Percentiles rank a stretch among this genome's conserved stretches.
Conservation (phyloP, 768 basidiomycete genomes). For the Psilocybe tampanensis region DNA sequence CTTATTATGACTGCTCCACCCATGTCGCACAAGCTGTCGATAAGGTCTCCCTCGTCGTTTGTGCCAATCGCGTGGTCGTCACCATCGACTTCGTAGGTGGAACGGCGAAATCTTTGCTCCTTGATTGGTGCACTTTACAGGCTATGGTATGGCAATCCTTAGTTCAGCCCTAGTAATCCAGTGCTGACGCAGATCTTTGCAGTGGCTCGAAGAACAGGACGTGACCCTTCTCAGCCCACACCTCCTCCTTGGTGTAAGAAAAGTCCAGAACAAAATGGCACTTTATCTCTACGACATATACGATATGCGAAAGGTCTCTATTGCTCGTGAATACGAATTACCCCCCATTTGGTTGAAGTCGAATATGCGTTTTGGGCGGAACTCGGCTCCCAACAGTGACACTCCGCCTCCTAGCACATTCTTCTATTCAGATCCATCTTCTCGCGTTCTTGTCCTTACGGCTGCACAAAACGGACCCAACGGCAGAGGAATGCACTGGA, state of each 20-base stretch:
- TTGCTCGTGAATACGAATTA: slow-evolving; percentile 58
- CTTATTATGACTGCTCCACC: slow-evolving; percentile 44
- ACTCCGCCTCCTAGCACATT: slow-evolving; percentile 42
- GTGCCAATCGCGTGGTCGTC: slow-evolving; percentile 45
- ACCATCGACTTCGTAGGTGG: slow-evolving; percentile 44
- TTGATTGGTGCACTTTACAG: slow-evolving; percentile 53
- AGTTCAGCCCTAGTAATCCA: not conserved
- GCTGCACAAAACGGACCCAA: slow-evolving; percentile 40
- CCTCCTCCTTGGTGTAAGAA: slow-evolving; percentile 44
- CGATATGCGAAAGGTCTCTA: slow-evolving; percentile 40
- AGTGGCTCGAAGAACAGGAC: slow-evolving; percentile 56
- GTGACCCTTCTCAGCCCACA: slow-evolving; percentile 47
- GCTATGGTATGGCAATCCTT: slow-evolving; percentile 38
- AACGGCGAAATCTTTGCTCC: slow-evolving; percentile 44
- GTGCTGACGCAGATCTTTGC: slow-evolving; percentile 7
- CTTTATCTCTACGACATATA: slow-evolving; percentile 50
- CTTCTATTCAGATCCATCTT: slow-evolving; percentile 59
- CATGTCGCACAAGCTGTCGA: slow-evolving; percentile 36
- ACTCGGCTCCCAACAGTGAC: slow-evolving; percentile 44
- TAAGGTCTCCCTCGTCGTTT: slow-evolving; percentile 39
- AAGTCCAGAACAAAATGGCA: slow-evolving; percentile 35
- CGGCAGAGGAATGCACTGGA: slow-evolving; percentile 43
- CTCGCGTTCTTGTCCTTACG: slow-evolving; percentile 49
- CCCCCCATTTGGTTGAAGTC: slow-evolving; percentile 53
- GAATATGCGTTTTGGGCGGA: slow-evolving; percentile 49